Evolutionary conservation across 2,329 filamentous ascomycete species (phyloP), one percentile per base, ranked within the genome.

Genomic region (Domatiomyces globalis): DNA sequence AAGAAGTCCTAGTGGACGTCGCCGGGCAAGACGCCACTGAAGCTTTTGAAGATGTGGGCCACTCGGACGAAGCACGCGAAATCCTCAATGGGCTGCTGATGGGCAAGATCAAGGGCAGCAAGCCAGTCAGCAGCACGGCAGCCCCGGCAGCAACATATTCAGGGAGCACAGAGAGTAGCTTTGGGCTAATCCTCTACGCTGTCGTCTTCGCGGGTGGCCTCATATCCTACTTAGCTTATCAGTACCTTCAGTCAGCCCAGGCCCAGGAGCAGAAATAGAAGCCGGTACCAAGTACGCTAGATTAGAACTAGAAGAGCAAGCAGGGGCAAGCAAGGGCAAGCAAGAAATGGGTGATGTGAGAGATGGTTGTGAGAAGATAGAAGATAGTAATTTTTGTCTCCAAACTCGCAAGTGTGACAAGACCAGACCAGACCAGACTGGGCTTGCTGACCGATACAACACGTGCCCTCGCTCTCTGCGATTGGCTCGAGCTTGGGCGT

Each of bases 31-130:
- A 98, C 71, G 85, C 86, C 64, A 95, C 90, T 63, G 92, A 96
- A 74, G 90, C 92, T 56, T 98, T 98, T 68, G 92, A 98, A 76
- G 92, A 98, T 72, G 92, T 98, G 65, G 92, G 92, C 66, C 92
- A 98, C 84, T 94, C 86, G 64, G 92, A 98, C 71, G 92, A 98
- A 77, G 92, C 92, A 61, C 84, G 92, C 61, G 90, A 96, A 75
- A 90, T 94, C 61, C 81, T 98, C 52, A 81, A 84, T 29, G 79
- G 80, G 64, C 74, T 94, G 59, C 71, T 81, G 49, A 77, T 92
- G 60, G 89, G 87, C 59, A 76, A 67, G 39, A 71, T 95, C 68
- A 94, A 94, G 81, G 80, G 87, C 69, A 68, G 79, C 64, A 87
- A 95, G 74, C 85, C 87, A 59, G 73, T 73, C 60, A 85, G 86